These are phyloP conservation scores for Euclidium syriacum DNA, from an alignment of 345 rosid species.

Conservation along the genomic window DNA sequence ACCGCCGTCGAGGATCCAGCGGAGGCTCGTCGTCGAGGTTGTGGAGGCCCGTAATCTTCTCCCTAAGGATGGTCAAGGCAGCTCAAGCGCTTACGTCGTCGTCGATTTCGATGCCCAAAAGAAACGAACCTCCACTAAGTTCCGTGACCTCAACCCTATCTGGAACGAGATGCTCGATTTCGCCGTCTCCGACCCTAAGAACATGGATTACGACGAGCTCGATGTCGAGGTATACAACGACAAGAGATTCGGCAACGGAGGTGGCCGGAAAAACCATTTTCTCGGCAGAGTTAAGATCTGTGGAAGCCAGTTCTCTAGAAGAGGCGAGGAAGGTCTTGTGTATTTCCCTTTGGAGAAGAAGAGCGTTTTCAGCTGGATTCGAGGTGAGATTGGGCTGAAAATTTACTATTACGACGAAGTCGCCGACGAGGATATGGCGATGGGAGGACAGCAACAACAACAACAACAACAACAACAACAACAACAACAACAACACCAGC, in stretches of 20 bases:
- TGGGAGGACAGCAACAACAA: constrained; percentile 18
- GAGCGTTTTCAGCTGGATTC: constrained; percentile 89
- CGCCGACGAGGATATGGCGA: constrained; percentile 35
- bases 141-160: constrained; percentile 75
- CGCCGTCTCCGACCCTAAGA: constrained; percentile 64
- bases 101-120: constrained; percentile 83
- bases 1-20: constrained; percentile 30
- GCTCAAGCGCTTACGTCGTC: constrained; percentile 82
- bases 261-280: constrained; percentile 85
- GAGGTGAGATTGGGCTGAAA: constrained; percentile 79
- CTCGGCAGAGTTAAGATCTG: constrained; percentile 82
- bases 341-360: constrained; percentile 81
- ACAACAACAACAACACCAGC: constrained; percentile 9
- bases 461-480: constrained; percentile 17
- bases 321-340: constrained; percentile 77
- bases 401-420: constrained; percentile 75
- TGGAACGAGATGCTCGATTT: constrained; percentile 91
- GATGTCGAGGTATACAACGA: constrained; percentile 80
- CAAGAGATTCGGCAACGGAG: constrained; percentile 65
- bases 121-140: constrained; percentile 61
- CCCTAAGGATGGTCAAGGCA: constrained; percentile 94
- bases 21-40: constrained; percentile 66
- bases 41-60: constrained; percentile 78
- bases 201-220: constrained; percentile 75
- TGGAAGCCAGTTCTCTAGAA: constrained; percentile 64